These are phyloP conservation scores for Euryodendron excelsum DNA, from an alignment of 148 eudicot genomes.

Conservation along the genomic window DNA sequence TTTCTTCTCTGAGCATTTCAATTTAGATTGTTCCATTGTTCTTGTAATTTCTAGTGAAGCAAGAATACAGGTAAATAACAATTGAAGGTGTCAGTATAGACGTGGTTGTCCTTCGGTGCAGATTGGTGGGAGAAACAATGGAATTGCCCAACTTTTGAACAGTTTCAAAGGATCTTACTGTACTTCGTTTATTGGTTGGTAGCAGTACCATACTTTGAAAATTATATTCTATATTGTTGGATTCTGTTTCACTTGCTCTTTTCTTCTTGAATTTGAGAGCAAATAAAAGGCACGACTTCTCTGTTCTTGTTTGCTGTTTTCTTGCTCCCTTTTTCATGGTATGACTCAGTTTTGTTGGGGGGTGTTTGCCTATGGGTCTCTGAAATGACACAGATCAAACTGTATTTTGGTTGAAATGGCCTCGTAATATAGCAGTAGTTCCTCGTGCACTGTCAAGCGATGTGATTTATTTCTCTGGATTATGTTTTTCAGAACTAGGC, in stretches of 20 bases:
- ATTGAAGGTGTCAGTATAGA: neutral
- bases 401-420: neutral
- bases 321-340: neutral
- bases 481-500: neutral
- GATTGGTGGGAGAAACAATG: neutral
- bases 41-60: neutral
- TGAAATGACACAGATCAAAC: neutral
- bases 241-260: neutral
- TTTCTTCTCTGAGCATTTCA: conserved; percentile 2
- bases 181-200: neutral
- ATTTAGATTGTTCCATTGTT: conserved; percentile 2
- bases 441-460: neutral
- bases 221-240: neutral
- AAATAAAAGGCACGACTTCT: neutral
- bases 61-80: neutral
- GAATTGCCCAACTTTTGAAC: neutral
- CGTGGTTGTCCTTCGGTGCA: neutral
- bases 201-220: neutral
- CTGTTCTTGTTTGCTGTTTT: neutral
- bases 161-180: neutral
- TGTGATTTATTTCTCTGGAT: neutral
- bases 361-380: neutral
- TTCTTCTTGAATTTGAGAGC: neutral
- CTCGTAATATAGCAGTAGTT: too few relatives aligned
- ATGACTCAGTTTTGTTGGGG: neutral